A percentile compares a stretch with the other conserved stretches of the same genome.
Conservation (phyloP, 495 filamentous ascomycete genomes). For the Cercophora scortea region DNA sequence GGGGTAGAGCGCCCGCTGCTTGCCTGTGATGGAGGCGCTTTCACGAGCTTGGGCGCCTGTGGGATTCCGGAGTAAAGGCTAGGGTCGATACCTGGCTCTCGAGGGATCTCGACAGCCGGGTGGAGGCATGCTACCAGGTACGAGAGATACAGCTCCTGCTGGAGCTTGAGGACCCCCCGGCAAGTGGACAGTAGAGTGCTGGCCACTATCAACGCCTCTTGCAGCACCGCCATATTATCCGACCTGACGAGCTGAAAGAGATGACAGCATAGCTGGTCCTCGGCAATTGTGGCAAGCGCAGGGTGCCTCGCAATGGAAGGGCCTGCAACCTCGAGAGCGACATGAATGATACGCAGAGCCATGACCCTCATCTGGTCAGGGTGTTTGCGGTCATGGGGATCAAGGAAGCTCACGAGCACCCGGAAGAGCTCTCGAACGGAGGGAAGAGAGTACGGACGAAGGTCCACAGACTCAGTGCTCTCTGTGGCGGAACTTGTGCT, state of each 20-base stretch:
- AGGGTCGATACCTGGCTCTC: conserved; percentile 84
- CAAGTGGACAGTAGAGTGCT: conserved; percentile 88
- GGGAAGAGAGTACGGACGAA: conserved; percentile 84
- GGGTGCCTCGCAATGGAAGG: conserved; percentile 94
- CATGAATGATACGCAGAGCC: conserved; percentile 94
- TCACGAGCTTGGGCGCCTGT: conserved; percentile 78
- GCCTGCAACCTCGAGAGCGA: conserved; percentile 91
- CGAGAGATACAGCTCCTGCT: conserved; percentile 93
- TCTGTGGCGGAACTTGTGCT: conserved; percentile 27
- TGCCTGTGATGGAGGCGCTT: conserved; percentile 67
- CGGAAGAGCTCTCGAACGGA: conserved; percentile 92
- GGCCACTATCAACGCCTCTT: conserved; percentile 84
- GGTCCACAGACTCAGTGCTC: conserved; percentile 42
- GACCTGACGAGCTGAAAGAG: conserved; percentile 95
- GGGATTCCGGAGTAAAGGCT: conserved; percentile 90
- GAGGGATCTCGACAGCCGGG: conserved; percentile 83
- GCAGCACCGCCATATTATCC: conserved; percentile 87
- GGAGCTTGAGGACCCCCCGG: conserved; percentile 84
- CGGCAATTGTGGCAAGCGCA: conserved; percentile 76
- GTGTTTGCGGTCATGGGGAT: conserved; percentile 86
- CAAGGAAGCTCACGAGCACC: conserved; percentile 88
- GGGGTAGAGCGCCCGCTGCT: conserved; percentile 84
- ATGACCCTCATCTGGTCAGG: conserved; percentile 94
- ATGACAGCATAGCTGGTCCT: conserved; percentile 89
- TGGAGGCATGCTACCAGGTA: conserved; percentile 93